phyloP scores from a whole-genome alignment of 345 rosid species.

The Stellera chamaejasme region DNA sequence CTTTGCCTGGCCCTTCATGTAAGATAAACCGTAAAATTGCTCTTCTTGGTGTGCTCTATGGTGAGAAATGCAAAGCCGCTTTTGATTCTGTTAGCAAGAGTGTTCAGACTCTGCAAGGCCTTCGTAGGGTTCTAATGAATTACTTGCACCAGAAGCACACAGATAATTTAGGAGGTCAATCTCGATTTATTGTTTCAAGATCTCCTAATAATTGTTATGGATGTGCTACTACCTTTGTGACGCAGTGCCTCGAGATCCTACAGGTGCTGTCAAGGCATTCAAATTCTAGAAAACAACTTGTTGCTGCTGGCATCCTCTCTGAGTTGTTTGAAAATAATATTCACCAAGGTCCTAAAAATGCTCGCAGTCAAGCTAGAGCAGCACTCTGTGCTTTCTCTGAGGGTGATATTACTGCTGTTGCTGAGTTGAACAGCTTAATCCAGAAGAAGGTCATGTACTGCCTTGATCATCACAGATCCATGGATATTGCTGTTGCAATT shows the following conservation, averaged over 20 bases:
- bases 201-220: constrained; percentile 96
- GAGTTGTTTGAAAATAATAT: constrained; percentile 96
- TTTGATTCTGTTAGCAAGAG: constrained; percentile 99
- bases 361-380: constrained; percentile 88
- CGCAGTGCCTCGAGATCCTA: constrained; percentile 88
- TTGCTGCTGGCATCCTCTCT: constrained; percentile 74
- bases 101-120: constrained; percentile 97
- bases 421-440: constrained; percentile 79
- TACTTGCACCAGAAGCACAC: constrained; percentile 92
- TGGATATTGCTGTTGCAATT: constrained; percentile 89
- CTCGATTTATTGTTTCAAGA: constrained; percentile 81
- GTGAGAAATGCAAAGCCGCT: constrained; percentile 99
- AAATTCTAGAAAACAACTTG: constrained; percentile 81
- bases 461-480: constrained; percentile 98
- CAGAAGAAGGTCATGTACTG: constrained; percentile 96
- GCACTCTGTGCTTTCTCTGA: constrained; percentile 94
- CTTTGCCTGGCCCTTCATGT: constrained; percentile 95
- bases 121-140: constrained; percentile 91
- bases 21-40: constrained; percentile 97
- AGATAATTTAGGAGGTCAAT: constrained; percentile 42
- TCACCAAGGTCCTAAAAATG: constrained; percentile 93
- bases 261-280: constrained; percentile 79
- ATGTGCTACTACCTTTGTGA: constrained; percentile 87
- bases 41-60: constrained; percentile 96
- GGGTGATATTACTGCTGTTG: constrained; percentile 76